Percentiles rank a stretch among this genome's conserved stretches.
Evolutionary conservation across 2,329 filamentous ascomycete species (phyloP).

Genomic region (Madurella mycetomatis): DNA sequence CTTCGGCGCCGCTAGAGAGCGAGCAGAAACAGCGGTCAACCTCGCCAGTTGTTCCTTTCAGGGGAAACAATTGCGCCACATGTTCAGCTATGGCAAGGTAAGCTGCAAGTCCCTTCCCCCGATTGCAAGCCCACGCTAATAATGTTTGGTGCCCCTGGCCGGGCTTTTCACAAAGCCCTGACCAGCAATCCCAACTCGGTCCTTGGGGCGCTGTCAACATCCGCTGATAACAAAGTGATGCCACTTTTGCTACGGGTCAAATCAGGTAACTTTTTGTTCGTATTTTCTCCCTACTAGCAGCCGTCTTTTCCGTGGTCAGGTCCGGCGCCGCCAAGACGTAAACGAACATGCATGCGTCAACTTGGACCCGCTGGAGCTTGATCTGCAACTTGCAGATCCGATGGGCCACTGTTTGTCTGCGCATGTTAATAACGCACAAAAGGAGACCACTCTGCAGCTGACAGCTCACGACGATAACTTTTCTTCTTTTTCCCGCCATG

Average conservation of each 20-base stretch:
- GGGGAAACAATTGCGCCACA: slow-evolving; percentile 12
- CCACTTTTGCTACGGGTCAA: neutral
- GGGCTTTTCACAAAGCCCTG: no score
- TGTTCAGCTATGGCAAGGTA: neutral
- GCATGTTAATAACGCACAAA: no score
- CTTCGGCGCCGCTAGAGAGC: neutral
- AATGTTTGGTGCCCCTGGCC: no score
- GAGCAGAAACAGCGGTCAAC: neutral
- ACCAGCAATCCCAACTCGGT: no score
- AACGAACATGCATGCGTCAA: neutral
- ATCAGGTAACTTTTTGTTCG: neutral
- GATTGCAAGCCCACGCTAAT: neutral
- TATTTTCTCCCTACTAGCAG: slow-evolving; percentile 3
- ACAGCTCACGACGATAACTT: slow-evolving; percentile 1
- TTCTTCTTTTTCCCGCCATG: no score
- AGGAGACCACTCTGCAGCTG: neutral
- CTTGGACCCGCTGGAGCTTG: neutral
- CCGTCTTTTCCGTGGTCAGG: no score
- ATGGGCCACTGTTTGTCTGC: no score
- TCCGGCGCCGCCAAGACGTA: neutral
- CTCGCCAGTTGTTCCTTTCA: neutral
- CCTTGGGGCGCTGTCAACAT: neutral
- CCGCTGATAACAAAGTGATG: neutral
- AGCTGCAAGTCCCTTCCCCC: slow-evolving; percentile 7
- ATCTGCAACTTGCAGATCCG: slow-evolving; percentile 1